Evolutionary conservation across 306 rosid genomes (phyloP).

Genomic region (Citrullus amarus): DNA sequence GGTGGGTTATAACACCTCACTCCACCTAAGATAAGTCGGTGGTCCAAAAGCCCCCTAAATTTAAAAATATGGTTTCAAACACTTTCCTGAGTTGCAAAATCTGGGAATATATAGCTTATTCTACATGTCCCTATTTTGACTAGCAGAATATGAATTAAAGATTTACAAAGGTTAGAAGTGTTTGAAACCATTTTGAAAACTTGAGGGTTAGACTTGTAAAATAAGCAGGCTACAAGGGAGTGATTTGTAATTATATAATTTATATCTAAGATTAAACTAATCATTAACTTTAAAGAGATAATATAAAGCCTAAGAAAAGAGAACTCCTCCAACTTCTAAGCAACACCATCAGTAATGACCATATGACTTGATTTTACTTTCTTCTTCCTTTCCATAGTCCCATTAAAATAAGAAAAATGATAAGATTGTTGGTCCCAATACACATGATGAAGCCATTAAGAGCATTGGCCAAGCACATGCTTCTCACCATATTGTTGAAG

Average conservation of each 20-base stretch:
- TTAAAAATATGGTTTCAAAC: neutral
- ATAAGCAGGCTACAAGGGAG: neutral
- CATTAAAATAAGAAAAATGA: conserved; percentile 9
- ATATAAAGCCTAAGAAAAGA: neutral
- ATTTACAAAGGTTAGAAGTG: neutral
- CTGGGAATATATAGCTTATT: too few relatives aligned
- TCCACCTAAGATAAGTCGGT: too few relatives aligned
- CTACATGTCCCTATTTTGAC: too few relatives aligned
- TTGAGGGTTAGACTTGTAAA: neutral
- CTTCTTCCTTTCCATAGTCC: neutral
- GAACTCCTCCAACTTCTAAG: neutral
- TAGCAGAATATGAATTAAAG: too few relatives aligned
- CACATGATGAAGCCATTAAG: conserved; percentile 39
- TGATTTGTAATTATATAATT: neutral
- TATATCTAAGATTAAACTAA: neutral
- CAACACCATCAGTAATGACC: neutral
- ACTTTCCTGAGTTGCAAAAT: too few relatives aligned
- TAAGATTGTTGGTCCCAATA: conserved; percentile 16
- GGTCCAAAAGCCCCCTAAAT: too few relatives aligned
- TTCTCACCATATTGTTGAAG: conserved; percentile 7
- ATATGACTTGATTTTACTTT: neutral
- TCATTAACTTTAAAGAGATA: neutral
- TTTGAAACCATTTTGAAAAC: neutral
- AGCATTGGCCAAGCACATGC: conserved; percentile 34
- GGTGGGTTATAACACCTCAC: too few relatives aligned